These are phyloP conservation scores for Asparagopsis taxiformis DNA, from an alignment of 31 red algal genomes.

Conservation along the genomic window DNA sequence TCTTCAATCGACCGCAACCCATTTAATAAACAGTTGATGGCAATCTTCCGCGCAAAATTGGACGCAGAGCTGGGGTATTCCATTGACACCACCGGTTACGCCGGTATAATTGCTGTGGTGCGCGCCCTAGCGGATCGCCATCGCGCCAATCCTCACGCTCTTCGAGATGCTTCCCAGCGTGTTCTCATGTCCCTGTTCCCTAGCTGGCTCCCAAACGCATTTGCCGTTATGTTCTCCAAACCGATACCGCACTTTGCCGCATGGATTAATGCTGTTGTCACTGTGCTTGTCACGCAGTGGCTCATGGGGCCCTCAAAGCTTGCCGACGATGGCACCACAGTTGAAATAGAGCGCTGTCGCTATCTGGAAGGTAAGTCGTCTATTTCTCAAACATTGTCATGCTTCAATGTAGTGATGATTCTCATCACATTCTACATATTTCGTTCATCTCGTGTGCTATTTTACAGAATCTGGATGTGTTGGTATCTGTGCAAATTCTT, in stretches of 20 bases:
- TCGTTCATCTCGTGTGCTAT: neutral
- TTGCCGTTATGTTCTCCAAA: conserved; percentile 43
- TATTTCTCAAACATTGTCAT: too few species aligned
- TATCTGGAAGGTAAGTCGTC: conserved; percentile 64
- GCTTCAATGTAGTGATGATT: too few species aligned
- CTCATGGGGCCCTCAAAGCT: conserved; percentile 71
- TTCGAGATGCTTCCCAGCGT: conserved; percentile 36
- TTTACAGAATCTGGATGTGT: conserved; percentile 65
- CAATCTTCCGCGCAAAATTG: conserved; percentile 26
- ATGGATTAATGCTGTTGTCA: conserved; percentile 60
- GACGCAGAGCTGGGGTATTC: conserved; percentile 21
- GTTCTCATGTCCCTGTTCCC: conserved; percentile 63
- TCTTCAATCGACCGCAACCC: conserved; percentile 31
- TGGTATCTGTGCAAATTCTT: conserved; percentile 69
- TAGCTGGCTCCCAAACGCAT: conserved; percentile 30
- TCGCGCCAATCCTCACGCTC: conserved; percentile 3
- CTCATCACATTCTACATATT: neutral
- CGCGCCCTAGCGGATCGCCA: conserved; percentile 11
- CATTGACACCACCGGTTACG: conserved; percentile 18
- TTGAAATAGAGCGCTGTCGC: conserved; percentile 74
- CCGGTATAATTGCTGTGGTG: conserved; percentile 34
- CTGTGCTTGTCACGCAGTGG: conserved; percentile 51
- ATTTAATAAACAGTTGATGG: conserved; percentile 29
- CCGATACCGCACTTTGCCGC: conserved; percentile 44
- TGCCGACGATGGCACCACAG: conserved; percentile 34